Percentiles rank a stretch among this genome's conserved stretches.
Evolutionary conservation across 1,284 basidiomycete species (phyloP).

Genomic region (Lentinula novae-zelandiae): DNA sequence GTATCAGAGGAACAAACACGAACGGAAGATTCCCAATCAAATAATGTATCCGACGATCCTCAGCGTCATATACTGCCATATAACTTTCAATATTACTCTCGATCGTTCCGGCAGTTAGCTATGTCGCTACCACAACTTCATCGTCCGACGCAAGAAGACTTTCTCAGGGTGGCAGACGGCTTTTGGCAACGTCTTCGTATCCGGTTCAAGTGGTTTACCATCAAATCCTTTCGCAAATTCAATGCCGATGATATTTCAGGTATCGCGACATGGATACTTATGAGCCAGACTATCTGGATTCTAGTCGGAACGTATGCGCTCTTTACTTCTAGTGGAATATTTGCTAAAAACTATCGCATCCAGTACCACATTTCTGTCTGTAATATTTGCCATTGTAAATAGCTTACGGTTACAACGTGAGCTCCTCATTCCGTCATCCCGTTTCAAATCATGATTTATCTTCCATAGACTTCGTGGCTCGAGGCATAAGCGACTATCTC

Average conservation of each 20-base stretch:
- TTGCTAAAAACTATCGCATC: slow-evolving; percentile 13
- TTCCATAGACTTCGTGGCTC: slow-evolving; percentile 77
- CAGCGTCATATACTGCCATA: slow-evolving; percentile 20
- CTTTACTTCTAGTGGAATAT: slow-evolving; percentile 1
- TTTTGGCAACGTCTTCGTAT: slow-evolving; percentile 91
- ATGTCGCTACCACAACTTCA: slow-evolving; percentile 75
- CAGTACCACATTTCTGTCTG: slow-evolving; percentile 95
- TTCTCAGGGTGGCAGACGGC: slow-evolving; percentile 80
- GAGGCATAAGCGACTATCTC: slow-evolving; percentile 88
- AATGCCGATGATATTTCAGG: slow-evolving; percentile 97
- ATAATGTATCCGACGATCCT: background rate
- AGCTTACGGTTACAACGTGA: slow-evolving; percentile 86
- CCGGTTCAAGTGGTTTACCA: slow-evolving; percentile 98
- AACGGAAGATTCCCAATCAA: background rate
- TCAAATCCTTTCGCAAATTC: slow-evolving; percentile 92
- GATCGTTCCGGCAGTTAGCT: slow-evolving; percentile 74
- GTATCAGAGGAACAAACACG: background rate
- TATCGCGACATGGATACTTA: slow-evolving; percentile 91
- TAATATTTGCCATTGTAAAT: slow-evolving; percentile 87
- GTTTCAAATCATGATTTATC: background rate
- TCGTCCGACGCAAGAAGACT: slow-evolving; percentile 82
- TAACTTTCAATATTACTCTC: slow-evolving; percentile 71
- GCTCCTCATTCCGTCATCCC: slow-evolving; percentile 9
- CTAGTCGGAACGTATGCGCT: slow-evolving; percentile 85
- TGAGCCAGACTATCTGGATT: slow-evolving; percentile 94